Conservation (phyloP, 257 asterid genomes). For the Fraxinus americana region DNA sequence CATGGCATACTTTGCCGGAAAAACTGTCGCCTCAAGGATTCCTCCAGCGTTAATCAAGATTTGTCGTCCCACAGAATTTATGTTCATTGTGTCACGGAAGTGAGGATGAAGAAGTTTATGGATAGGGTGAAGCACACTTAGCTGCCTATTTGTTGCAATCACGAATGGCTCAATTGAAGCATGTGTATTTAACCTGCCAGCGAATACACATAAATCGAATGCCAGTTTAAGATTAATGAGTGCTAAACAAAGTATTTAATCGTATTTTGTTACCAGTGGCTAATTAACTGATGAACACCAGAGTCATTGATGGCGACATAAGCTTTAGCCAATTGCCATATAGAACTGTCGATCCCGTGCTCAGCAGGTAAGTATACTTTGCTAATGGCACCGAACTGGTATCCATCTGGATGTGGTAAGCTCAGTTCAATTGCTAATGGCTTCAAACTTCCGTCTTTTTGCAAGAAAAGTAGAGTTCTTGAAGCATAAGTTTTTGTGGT, state of each 20-base stretch:
- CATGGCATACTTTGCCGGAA: conserved; percentile 59
- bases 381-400: conserved; percentile 56
- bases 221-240: neutral
- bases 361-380: conserved; percentile 60
- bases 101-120: conserved; percentile 81
- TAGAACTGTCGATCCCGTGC: conserved; percentile 52
- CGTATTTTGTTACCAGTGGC: conserved; percentile 73
- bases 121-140: conserved; percentile 79
- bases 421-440: conserved; percentile 81
- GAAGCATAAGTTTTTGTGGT: conserved; percentile 65
- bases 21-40: conserved; percentile 58
- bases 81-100: conserved; percentile 71
- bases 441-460: conserved; percentile 59
- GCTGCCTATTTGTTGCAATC: conserved; percentile 73
- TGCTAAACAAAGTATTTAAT: neutral
- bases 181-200: conserved; percentile 69
- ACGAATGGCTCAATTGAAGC: conserved; percentile 77
- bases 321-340: conserved; percentile 88
- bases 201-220: neutral
- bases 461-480: conserved; percentile 67
- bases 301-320: conserved; percentile 71
- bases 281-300: conserved; percentile 69
- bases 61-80: conserved; percentile 71
- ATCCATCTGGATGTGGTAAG: conserved; percentile 69
- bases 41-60: conserved; percentile 65